These are phyloP conservation scores for Chloropicon primus DNA, from an alignment of 139 green algal species.

Conservation along the genomic window DNA sequence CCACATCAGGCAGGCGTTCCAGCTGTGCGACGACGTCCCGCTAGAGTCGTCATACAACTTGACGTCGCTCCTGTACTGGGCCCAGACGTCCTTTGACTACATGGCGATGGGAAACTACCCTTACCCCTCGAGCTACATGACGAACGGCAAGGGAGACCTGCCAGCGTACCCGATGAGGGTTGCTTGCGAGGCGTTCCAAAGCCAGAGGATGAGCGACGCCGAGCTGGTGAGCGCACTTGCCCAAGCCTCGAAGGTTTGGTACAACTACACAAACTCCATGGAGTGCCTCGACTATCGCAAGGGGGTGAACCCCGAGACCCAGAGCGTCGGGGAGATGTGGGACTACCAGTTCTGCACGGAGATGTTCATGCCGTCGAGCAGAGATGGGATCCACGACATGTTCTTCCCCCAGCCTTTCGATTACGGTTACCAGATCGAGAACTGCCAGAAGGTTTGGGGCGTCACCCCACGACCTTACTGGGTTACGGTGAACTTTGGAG, in stretches of 20 bases:
- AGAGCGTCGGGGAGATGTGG: constrained; percentile 59
- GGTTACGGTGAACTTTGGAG: constrained; percentile 15
- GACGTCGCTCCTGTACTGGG: constrained; percentile 9
- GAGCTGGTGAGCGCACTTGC: constrained; percentile 32
- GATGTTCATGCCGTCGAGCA: constrained; percentile 34
- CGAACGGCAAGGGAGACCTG: constrained; percentile 30
- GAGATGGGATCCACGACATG: constrained; percentile 47
- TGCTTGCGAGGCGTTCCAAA: constrained; percentile 31
- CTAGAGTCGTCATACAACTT: constrained; percentile 20
- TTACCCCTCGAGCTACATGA: constrained; percentile 37
- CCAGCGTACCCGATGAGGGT: constrained; percentile 42
- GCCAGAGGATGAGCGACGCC: neutral
- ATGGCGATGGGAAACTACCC: constrained; percentile 64
- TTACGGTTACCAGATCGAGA: constrained; percentile 7
- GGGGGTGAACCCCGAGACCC: constrained; percentile 46
- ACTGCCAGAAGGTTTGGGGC: constrained; percentile 49
- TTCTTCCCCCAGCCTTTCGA: constrained; percentile 42
- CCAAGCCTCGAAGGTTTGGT: constrained; percentile 44
- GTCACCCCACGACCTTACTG: constrained; percentile 32
- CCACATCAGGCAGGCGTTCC: constrained; percentile 11
- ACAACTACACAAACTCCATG: constrained; percentile 48
- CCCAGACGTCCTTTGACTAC: constrained; percentile 50
- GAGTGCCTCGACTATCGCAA: constrained; percentile 28
- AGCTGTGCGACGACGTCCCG: constrained; percentile 15
- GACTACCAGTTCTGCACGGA: constrained; percentile 64